Evolutionary conservation across 306 rosid genomes (phyloP), one percentile per base, ranked within the genome.

Genomic region (Carpinus viminea): DNA sequence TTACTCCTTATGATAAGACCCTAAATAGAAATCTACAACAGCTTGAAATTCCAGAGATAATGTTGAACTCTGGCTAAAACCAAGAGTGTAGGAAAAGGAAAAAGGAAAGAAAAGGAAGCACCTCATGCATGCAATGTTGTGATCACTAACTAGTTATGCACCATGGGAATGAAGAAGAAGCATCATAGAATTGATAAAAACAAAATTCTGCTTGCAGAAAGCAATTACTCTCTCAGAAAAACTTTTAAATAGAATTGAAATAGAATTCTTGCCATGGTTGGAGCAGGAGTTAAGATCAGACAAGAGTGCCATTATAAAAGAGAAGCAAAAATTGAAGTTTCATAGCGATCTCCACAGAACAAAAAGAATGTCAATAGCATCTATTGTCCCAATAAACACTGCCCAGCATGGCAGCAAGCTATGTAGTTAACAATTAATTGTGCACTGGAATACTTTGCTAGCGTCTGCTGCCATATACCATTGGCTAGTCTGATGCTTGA

Each of bases 21-120:
- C 28, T 12, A 68, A 54, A 65, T 48, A 34, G 66, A 52, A 69
- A 77, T 70, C 72, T 48, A 31, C 61, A 64, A 8, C 53, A 72
- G 73, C 68, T 50, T 68, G 28, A 54, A 55, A 24, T 54, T 31
- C 36, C 52, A 34, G 52, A 68, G 57, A 50, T 72, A 2, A 4
- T 1, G 61, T 69, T 45, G 24, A 79, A 28, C 65, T 61, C 73
- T 46, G 64, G 28, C 31, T 17, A 71, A 50, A 53, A 52, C 24
- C 57, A 71, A 10, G 45, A 59, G 52, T 62, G 59, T 52, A 73
- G 17, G 45, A 72, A 59, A 34, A 7, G 73, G 79, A 55, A 43
- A 59, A 34, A 7, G 73, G 79, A 55, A 21, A 11, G 68, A 62
- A 60, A 68, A 69, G 71, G 54, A 56, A 36, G 20, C 21, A 24